Evolutionary conservation across 2,329 filamentous ascomycete species (phyloP), one percentile per base, ranked within the genome.

Genomic region (Tolypocladium sp.): DNA sequence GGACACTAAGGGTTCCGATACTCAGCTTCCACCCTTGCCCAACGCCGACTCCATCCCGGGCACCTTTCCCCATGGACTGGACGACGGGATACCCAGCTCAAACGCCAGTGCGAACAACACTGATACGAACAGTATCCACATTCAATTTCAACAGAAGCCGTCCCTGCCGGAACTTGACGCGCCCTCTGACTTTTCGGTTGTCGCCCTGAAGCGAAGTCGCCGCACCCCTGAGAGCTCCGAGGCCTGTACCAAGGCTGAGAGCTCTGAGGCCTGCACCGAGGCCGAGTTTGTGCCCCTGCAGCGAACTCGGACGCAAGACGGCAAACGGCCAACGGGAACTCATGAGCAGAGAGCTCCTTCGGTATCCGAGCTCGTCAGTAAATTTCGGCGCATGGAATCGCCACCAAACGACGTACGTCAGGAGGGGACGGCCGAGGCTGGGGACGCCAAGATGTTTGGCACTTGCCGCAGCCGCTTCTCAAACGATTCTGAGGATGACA

Each of bases 321-420:
- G 44, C 49, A 62, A 58, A 17, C 57, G 53, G 9, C 41, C 44
- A 12, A 44, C 56, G 6, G 44, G n/a, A 15, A 52, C 57, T 46
- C 40, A 42, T 7, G 58, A 60, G n/a, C 60, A 61, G 3, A 58
- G 55, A 15, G 57, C 62, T 17, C 60, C 62, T 42, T 68, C 66
- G 5, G 66, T 68, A 20, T 67, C 66, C 27, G 65, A 67, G 51
- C 63, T 68, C 8, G 66, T 68, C 27, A 65, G 57, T 35, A 67
- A 65, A 40, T 68, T 68, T 46, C 61, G 64, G 27, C 61, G 61
- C 6, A 62, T 68, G 63, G 61, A 59, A 38, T 63, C 62, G n/a
- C 27, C 53, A 44, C 60, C 60, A 35, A 60, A 55, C 27, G 4
- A 33, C 10, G 9, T 30, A 33, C 55, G 58, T 54, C 15, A 41